These are phyloP conservation scores for Luvunga scandens DNA, from an alignment of 345 rosid genomes.

Conservation along the genomic window DNA sequence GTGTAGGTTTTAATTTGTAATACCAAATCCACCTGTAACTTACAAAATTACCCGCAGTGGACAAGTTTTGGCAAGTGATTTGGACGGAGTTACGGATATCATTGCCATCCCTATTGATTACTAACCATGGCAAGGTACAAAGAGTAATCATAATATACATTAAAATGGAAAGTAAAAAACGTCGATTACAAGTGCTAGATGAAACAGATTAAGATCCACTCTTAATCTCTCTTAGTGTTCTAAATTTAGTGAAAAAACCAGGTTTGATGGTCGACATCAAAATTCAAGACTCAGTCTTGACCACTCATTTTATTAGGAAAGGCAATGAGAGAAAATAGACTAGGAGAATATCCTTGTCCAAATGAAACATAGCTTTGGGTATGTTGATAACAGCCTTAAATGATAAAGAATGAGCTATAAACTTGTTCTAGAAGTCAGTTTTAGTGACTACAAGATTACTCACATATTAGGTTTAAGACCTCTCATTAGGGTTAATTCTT, in stretches of 20 bases:
- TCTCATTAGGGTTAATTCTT: slow-evolving; percentile 48
- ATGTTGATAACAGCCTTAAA: slow-evolving; percentile 28
- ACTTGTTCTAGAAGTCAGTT: slow-evolving; percentile 34
- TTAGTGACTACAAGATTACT: slow-evolving; percentile 32
- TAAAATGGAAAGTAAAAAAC: background rate
- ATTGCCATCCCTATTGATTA: no score
- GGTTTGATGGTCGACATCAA: no score
- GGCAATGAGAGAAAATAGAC: accelerated
- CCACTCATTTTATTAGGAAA: no score
- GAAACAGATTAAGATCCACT: no score
- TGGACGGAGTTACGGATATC: no score
- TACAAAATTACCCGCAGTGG: no score
- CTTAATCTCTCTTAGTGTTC: no score
- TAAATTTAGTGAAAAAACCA: no score
- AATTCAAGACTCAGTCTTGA: no score
- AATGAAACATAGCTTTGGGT: slow-evolving; percentile 38
- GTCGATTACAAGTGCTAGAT: background rate
- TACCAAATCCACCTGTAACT: no score
- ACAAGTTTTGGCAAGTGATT: no score
- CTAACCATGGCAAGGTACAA: background rate
- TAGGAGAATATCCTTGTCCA: background rate
- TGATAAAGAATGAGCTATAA: slow-evolving; percentile 36
- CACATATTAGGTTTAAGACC: slow-evolving; percentile 42
- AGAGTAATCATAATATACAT: slow-evolving; percentile 18
- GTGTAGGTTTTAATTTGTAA: no score